A percentile compares a stretch with the other conserved stretches of the same genome.
These are phyloP conservation scores for Candida maesae DNA, from an alignment of 805 yeast genomes.

Conservation along the genomic window DNA sequence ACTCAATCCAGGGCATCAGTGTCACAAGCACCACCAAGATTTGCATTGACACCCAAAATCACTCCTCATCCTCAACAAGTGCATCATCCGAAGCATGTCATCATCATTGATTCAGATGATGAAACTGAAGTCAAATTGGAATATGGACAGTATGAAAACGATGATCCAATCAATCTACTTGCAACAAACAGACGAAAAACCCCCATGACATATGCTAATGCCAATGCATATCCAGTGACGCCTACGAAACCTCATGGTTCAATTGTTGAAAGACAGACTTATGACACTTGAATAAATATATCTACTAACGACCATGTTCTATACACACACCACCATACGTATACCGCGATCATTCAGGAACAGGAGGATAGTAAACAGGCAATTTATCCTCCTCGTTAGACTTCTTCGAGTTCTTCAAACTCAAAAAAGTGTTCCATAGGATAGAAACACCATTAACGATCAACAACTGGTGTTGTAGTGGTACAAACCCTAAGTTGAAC, in stretches of 20 bases:
- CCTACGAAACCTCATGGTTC: slow-evolving; percentile 4
- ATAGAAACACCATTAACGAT: slow-evolving; percentile 69
- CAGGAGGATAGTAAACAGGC: slow-evolving; percentile 37
- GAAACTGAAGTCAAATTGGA: background rate
- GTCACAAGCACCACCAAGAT: slow-evolving; percentile 3
- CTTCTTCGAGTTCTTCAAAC: slow-evolving; percentile 48
- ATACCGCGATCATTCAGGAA: slow-evolving; percentile 29
- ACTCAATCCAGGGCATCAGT: no score
- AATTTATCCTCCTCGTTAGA: slow-evolving; percentile 13
- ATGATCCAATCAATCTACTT: background rate
- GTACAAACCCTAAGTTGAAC: slow-evolving; percentile 71
- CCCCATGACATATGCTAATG: no score
- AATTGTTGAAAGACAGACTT: no score
- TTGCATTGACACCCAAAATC: background rate
- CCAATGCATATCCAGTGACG: slow-evolving; percentile 4
- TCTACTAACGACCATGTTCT: no score
- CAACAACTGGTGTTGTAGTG: slow-evolving; percentile 63
- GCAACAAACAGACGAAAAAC: slow-evolving; percentile 4
- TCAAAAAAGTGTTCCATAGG: slow-evolving; percentile 80
- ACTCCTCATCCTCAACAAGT: no score
- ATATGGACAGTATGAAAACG: background rate
- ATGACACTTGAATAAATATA: no score
- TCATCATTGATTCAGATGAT: background rate
- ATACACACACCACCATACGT: no score
- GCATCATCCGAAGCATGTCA: no score